Conservation (phyloP, 2,329 filamentous ascomycete species). For the Cercospora janseana region DNA sequence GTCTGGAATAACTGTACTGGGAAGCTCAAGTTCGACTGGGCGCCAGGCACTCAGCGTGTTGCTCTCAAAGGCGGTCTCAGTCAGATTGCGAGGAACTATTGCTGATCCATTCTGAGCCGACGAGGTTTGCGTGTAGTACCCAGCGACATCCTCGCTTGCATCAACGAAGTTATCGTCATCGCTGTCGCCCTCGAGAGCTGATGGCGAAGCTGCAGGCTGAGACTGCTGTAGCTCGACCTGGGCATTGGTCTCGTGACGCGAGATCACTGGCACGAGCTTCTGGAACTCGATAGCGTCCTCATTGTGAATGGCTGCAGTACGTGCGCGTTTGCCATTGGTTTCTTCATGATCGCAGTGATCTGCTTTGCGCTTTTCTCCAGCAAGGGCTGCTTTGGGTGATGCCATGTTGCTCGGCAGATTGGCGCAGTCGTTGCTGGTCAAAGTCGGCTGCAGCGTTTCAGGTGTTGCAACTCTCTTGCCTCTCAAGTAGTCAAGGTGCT, state of each 20-base stretch:
- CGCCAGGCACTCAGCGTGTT: not conserved
- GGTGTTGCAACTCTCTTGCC: not conserved
- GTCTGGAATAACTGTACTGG: slow-evolving; percentile 1
- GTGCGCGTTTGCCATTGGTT: slow-evolving; percentile 8
- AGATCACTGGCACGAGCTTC: slow-evolving; percentile 20
- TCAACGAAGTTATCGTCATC: slow-evolving; percentile 27
- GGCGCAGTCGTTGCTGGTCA: not conserved
- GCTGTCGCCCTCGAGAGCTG: slow-evolving; percentile 12
- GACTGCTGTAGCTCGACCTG: not conserved
- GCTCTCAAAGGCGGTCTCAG: not conserved
- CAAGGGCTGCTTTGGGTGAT: not conserved
- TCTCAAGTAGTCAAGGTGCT: slow-evolving; percentile 7
- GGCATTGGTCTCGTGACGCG: slow-evolving; percentile 11
- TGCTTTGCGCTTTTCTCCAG: slow-evolving; percentile 10
- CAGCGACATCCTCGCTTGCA: slow-evolving; percentile 21
- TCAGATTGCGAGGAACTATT: not conserved
- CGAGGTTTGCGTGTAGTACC: not conserved
- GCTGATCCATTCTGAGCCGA: not conserved
- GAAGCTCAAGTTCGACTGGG: not conserved
- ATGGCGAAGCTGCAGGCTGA: not conserved
- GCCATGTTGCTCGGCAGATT: not conserved
- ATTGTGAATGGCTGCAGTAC: not conserved
- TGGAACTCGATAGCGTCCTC: not conserved
- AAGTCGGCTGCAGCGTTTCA: not conserved
- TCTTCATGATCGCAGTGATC: slow-evolving; percentile 7